phyloP scores from a whole-genome alignment of 768 basidiomycete species.

The Serpula lacrymans region DNA sequence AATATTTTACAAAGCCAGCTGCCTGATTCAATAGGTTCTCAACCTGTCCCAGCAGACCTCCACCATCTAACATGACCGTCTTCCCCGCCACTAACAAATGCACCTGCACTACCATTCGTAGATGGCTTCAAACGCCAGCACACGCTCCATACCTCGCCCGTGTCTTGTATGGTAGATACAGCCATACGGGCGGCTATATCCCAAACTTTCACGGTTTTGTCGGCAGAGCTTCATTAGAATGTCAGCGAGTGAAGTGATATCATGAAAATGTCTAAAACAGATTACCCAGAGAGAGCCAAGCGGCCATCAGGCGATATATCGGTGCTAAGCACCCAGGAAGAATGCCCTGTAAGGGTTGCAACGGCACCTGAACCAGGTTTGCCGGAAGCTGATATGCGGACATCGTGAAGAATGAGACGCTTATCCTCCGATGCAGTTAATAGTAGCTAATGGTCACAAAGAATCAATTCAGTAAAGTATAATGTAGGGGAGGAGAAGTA shows the following conservation, averaged over 20 bases:
- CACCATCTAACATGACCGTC: slow-evolving; percentile 77
- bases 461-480: slow-evolving; percentile 4
- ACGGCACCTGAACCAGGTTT: slow-evolving; percentile 71
- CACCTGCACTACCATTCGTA: slow-evolving; percentile 51
- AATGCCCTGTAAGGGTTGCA: slow-evolving; percentile 82
- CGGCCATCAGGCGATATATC: slow-evolving; percentile 82
- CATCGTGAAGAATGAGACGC: slow-evolving; percentile 86
- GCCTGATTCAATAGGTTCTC: too few species aligned
- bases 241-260: not conserved
- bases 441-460: slow-evolving; percentile 57
- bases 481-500: not conserved
- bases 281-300: slow-evolving; percentile 78
- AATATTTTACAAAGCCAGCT: too few species aligned
- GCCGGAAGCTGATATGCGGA: slow-evolving; percentile 61
- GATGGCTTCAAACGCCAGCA: slow-evolving; percentile 72
- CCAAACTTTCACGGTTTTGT: slow-evolving; percentile 86
- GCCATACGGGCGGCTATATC: slow-evolving; percentile 71
- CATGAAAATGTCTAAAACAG: slow-evolving; percentile 6
- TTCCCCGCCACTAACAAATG: slow-evolving; percentile 70
- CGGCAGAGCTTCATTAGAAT: slow-evolving; percentile 63
- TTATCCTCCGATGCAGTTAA: slow-evolving; percentile 93
- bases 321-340: slow-evolving; percentile 85
- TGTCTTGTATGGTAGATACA: slow-evolving; percentile 75
- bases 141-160: slow-evolving; percentile 81
- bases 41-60: slow-evolving; percentile 62